Evolutionary conservation across 257 asterid genomes (phyloP).

Genomic region (Salvia hispanica): DNA sequence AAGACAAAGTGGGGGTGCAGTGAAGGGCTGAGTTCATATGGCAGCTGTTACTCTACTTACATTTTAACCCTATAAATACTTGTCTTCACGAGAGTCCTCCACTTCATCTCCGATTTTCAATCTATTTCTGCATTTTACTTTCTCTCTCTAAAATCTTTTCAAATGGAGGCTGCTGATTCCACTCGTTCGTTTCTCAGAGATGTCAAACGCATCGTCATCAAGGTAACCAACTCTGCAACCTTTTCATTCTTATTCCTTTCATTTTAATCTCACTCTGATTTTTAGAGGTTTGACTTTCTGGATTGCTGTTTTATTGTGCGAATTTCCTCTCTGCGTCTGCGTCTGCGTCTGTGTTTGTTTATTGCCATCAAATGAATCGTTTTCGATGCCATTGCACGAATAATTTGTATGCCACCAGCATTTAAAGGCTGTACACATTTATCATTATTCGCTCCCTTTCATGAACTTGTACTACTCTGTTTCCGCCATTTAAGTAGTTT

Average conservation of each 20-base stretch:
- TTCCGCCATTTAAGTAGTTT: background rate
- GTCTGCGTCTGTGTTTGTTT: background rate
- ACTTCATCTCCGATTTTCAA: slow-evolving; percentile 16
- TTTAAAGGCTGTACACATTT: background rate
- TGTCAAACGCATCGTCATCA: slow-evolving; percentile 52
- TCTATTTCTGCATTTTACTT: slow-evolving; percentile 13
- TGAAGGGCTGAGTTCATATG: background rate
- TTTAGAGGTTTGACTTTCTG: background rate
- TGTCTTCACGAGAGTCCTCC: slow-evolving; percentile 34
- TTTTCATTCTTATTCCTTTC: background rate
- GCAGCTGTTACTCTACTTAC: background rate
- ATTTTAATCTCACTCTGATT: background rate
- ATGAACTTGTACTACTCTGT: slow-evolving; percentile 8
- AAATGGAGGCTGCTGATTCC: slow-evolving; percentile 50
- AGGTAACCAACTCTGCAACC: slow-evolving; percentile 26
- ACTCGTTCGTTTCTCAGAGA: slow-evolving; percentile 46
- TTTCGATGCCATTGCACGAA: background rate
- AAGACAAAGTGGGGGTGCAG: no score
- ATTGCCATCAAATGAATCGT: background rate
- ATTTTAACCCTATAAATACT: slow-evolving; percentile 31
- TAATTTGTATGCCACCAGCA: background rate
- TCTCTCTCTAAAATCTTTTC: background rate
- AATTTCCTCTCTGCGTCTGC: background rate
- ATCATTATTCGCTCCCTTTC: background rate
- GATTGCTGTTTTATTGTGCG: background rate